Base-by-base conservation (phyloP, 2,329 filamentous ascomycete genomes). In the Penicillium sp. region DNA sequence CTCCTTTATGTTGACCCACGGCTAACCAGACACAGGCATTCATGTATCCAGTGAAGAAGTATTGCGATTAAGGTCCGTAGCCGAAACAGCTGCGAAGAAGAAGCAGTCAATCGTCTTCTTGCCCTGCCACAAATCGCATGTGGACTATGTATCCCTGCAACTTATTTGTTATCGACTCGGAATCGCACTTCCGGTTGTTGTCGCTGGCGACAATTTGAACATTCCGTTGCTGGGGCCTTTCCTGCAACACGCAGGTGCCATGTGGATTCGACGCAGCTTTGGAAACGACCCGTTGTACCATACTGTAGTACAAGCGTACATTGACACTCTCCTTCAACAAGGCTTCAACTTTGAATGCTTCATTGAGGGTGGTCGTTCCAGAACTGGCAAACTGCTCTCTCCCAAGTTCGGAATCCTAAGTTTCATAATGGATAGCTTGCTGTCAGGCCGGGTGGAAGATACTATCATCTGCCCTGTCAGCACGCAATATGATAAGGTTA, bases 401-500 rank as follows among this genome's bases (percentile, higher is more conserved):
- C 94, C 94, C 0, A 97, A 97, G 68, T 97, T 97, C 61, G 94
- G 94, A 9, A 97, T 99, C 55, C 77, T 99, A 27, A 90, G 86
- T 66, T 99, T 97, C 65, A 83, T 97, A 38, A 77, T 99, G 16
- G 94, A 99, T 63, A 95, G 91, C 62, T 81, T 99, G 13, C 77
- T 97, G 5, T 95, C 90, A 0, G 92, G 92, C 0, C 83, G 92
- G 6, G 92, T 96, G 0, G 81, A 95, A 44, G 94, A 99, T 72
- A 88, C 91, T 31, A 89, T 97, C 40, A 91, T 99, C 48, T 96
- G 93, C 64, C 94, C 94, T 0, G 94, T 99, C 43, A 95, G 90
- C 72, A 97, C 92, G 0, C 94, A 99, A 70, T 99, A 99, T 69
- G 94, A 99, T 79, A 99, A 97, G 70, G 94, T 99, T 52, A 95